Conservation (phyloP, 169 alveolate genomes). For the Eimeria necatrix region DNA sequence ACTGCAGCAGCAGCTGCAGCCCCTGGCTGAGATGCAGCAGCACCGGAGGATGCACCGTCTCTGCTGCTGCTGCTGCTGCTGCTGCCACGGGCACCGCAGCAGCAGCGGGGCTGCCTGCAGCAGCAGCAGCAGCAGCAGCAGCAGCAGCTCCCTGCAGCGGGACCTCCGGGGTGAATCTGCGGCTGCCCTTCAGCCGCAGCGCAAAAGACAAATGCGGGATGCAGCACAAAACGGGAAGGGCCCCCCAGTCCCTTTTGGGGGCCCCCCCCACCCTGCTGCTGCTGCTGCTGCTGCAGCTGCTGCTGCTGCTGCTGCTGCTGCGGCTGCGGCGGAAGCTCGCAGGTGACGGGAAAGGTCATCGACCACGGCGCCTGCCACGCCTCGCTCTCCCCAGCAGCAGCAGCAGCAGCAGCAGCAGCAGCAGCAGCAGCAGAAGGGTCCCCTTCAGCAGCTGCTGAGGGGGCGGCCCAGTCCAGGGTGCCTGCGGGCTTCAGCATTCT, state of each 20-base stretch:
- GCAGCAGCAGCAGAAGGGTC: background rate
- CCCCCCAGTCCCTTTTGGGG: background rate
- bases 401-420: background rate
- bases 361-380: background rate
- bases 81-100: background rate
- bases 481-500: too few species aligned
- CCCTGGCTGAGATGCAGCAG: background rate
- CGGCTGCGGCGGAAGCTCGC: background rate
- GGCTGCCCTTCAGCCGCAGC: background rate
- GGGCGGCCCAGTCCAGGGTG: too few species aligned
- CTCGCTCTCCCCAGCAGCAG: slow-evolving; percentile 7
- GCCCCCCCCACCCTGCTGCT: background rate
- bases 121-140: slow-evolving; percentile 14
- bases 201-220: background rate
- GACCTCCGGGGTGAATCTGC: background rate
- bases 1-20: background rate
- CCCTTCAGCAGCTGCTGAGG: too few species aligned
- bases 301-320: slow-evolving; percentile 24
- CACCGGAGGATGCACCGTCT: background rate
- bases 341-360: background rate
- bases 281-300: background rate
- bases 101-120: background rate
- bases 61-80: background rate
- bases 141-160: background rate
- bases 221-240: background rate